Evolutionary conservation across 192 early-diverging fungal genomes (phyloP), one percentile per base, ranked within the genome.

Genomic region (Rhizophagus prolifer): DNA sequence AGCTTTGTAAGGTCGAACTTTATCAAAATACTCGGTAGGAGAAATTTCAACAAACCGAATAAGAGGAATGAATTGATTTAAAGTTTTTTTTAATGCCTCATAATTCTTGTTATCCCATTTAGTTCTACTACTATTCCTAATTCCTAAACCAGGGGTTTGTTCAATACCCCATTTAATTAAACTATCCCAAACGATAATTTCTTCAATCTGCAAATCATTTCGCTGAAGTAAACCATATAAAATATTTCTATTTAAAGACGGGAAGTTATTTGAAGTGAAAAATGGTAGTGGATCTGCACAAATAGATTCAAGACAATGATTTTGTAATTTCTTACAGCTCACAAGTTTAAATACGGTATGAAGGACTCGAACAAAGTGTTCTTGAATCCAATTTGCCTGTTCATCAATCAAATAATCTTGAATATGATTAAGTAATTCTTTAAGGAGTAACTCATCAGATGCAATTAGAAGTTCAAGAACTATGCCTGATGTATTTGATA

Each of bases 141-240:
- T 21, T 59, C 59, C 19, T 12, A 30, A 60, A 62, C 21, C 13
- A 19, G 47, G 13, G 0, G 47, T 50, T 19, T 50, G 47, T 16
- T 19, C 13, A 8, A 50, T 19, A 14, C 47, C 47, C 72, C 72
- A 74, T 74, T 74, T 62, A 61, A 74, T 74, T 38, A 74, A 10
- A 38, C 36, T 2, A 13, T 74, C 59, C 72, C 72, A 74, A 26
- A 61, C 34, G 38, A 61, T 59, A 25, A 44, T 26, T 30, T 74
- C 72, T 38, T 74, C 58, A 19, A 74, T 36, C 21, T 41, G 30
- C 9, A 74, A 25, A n/a, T 50, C 47, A 4, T 19, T 3, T 3
- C 47, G 47, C 8, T 50, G 2, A 50, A 50, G 13, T 5, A 50
- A 50, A 5, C 47, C 16, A 50, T 50, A 19, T 4, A 50, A 8